Evolutionary conservation across 2,329 filamentous ascomycete species (phyloP).

Genomic region (Ascochyta clinopodiicola): DNA sequence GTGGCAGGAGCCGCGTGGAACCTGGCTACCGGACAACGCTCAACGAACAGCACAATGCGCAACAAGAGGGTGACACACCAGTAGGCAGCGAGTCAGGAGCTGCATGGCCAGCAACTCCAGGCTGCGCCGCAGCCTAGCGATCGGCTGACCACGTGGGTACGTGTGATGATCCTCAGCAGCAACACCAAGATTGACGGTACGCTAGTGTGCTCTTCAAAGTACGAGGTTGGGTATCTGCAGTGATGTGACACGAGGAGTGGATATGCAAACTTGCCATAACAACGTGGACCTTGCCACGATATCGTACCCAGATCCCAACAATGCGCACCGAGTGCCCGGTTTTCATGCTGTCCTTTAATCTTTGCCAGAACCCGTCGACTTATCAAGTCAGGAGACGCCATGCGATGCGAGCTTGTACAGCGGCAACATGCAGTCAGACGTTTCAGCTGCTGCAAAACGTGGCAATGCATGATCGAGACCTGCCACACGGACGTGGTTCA

Average conservation of each 20-base stretch:
- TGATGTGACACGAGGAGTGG: neutral
- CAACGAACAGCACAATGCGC: conserved; percentile 1
- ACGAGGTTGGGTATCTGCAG: neutral
- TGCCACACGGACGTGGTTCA: neutral
- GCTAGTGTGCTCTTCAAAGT: neutral
- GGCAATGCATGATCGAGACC: neutral
- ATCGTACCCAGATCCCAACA: neutral
- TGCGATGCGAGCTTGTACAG: neutral
- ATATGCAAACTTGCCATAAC: neutral
- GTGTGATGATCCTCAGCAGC: neutral
- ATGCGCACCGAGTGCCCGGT: neutral
- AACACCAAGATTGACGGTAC: neutral
- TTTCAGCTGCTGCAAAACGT: conserved; percentile 5
- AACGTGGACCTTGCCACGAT: neutral
- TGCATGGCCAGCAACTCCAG: neutral
- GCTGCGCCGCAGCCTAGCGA: neutral
- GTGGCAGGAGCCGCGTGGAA: conserved; percentile 5
- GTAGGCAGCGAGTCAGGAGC: neutral
- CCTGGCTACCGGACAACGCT: conserved; percentile 1
- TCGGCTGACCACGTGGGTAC: neutral
- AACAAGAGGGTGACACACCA: neutral
- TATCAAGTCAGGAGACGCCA: neutral
- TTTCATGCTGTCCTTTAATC: neutral
- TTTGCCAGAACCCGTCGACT: neutral
- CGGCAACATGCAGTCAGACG: conserved; percentile 1